A percentile compares a stretch with the other conserved stretches of the same genome.
phyloP scores from a whole-genome alignment of 2,329 filamentous ascomycete genomes.

The Microdochium trichocladiopsis region DNA sequence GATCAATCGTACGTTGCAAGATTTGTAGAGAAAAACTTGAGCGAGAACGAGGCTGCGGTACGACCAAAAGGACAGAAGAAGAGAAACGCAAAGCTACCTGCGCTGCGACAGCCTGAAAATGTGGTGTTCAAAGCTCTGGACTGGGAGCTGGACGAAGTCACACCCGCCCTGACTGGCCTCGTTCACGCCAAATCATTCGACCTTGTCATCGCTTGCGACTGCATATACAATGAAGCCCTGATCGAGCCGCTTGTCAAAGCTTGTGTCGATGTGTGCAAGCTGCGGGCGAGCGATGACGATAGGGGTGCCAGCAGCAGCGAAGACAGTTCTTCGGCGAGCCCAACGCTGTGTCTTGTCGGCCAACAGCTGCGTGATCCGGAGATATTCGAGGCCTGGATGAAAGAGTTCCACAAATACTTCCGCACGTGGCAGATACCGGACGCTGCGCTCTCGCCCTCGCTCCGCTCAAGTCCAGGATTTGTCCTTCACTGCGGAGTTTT shows the following conservation, averaged over 20 bases:
- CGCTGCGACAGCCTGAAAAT: constrained; percentile 17
- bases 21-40: constrained; percentile 69
- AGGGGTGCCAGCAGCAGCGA: neutral
- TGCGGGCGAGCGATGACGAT: constrained; percentile 30
- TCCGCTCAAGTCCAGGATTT: constrained; percentile 66
- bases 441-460: constrained; percentile 45
- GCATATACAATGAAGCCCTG: constrained; percentile 88
- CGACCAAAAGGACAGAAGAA: constrained; percentile 5
- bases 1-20: constrained; percentile 83
- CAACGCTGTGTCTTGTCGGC: constrained; percentile 73
- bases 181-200: constrained; percentile 48
- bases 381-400: constrained; percentile 78
- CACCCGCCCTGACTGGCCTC: constrained; percentile 28
- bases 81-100: constrained; percentile 10
- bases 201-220: constrained; percentile 78
- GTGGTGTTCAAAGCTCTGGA: constrained; percentile 61
- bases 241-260: constrained; percentile 76
- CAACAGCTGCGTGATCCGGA: constrained; percentile 83
- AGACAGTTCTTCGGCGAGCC: constrained; percentile 13
- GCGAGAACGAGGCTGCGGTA: constrained; percentile 41
- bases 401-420: constrained; percentile 59
- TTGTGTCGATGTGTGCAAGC: constrained; percentile 65
- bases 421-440: constrained; percentile 71
- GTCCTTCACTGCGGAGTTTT: constrained; percentile 74
- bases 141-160: constrained; percentile 68